Evolutionary conservation across 164 flowering plant genomes (phyloP), one percentile per base, ranked within the genome.

Genomic region (Nelumbo lutea): DNA sequence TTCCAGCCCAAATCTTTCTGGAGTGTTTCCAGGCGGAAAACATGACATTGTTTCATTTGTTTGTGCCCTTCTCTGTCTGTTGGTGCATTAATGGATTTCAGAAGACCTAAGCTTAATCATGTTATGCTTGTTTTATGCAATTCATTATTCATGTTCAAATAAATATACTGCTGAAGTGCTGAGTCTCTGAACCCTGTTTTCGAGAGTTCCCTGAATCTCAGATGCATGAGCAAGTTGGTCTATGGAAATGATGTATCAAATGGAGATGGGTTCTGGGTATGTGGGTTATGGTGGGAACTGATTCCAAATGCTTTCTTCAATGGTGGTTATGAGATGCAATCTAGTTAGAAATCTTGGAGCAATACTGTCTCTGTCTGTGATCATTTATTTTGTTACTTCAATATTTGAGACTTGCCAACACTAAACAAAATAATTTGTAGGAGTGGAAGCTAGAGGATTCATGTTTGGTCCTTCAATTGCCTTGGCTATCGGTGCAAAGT

Each of bases 391-490:
- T 45, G 15, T 27, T 10, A 7, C n/a, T 55, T 39, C 27, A 27
- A 27, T 27, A 27, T 27, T 27, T 27, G 27, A 27, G 6, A 38
- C 39, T 44, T 57, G 45, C 61, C 53, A 39, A 40, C 15, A 13
- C 58, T 62, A n/a, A 47, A 42, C 42, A 44, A 59, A 50, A 65
- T 68, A 60, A 41, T 27, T 69, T 74, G 56, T 61, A 92, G 98
- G 98, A 64, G 80, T 91, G 70, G 98, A 91, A 83, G 98, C 98
- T 13, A 83, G 98, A 79, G 98, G 98, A n/a, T 94, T 94, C 72
- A 84, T 91, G 76, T 94, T 94, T 82, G 98, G 93, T 66, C 91
- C 95, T 60, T 74, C 98, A 6, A 87, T 94, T 75, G 98, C 98
- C 2, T 81, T 94, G 59, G 97, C 90, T 41, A 83, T 94, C 71